Percentiles rank a stretch among this genome's conserved stretches.
Conservation (phyloP, 306 rosid genomes). For the Erythrophleum fordii region DNA sequence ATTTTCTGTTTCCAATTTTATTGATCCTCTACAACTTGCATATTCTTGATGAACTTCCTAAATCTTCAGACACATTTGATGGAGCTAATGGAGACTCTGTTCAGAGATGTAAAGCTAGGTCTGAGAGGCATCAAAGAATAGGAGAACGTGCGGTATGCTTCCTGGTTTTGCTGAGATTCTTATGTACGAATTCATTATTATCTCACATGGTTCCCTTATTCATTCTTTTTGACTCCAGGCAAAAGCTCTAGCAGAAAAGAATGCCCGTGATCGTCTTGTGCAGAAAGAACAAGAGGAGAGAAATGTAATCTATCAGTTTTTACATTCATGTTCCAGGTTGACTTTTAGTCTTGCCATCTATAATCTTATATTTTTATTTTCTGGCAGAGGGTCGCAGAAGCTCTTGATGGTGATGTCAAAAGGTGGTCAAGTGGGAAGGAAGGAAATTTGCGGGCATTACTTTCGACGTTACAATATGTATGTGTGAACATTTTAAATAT, state of each 20-base stretch:
- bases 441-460: constrained; percentile 91
- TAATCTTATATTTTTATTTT: constrained; percentile 34
- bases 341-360: constrained; percentile 31
- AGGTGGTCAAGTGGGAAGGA: constrained; percentile 97
- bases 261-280: constrained; percentile 74
- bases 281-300: constrained; percentile 90
- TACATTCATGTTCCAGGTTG: constrained; percentile 4
- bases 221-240: constrained; percentile 58
- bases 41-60: constrained; percentile 49
- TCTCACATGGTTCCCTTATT: constrained; percentile 42
- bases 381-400: constrained; percentile 85
- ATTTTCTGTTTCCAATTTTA: constrained; percentile 1
- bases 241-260: constrained; percentile 93
- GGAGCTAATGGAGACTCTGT: constrained; percentile 65
- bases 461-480: constrained; percentile 96
- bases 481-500: constrained; percentile 38
- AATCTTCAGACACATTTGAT: constrained; percentile 52
- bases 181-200: constrained; percentile 16
- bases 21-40: constrained; percentile 34
- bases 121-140: constrained; percentile 80
- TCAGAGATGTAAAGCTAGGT: constrained; percentile 82
- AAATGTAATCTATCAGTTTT: constrained; percentile 60
- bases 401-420: constrained; percentile 84
- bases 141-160: constrained; percentile 88
- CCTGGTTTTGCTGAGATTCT: constrained; percentile 33